Percentiles rank a stretch among this genome's conserved stretches.
phyloP scores from a whole-genome alignment of 495 filamentous ascomycete genomes.

The Mytilinidion resinicola region DNA sequence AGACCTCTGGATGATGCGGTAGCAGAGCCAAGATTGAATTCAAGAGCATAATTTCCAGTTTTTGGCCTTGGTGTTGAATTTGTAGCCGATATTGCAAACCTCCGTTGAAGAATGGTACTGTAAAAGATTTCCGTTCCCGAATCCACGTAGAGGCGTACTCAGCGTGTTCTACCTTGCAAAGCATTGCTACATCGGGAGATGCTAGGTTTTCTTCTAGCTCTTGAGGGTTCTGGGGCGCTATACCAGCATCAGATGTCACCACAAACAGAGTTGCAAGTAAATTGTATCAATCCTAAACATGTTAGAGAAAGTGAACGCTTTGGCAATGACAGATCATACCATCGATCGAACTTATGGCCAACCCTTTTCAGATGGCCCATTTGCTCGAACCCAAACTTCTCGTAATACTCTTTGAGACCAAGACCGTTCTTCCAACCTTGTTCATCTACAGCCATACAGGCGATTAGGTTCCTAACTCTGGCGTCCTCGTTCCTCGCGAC shows the following conservation, averaged over 20 bases:
- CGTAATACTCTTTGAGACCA: conserved; percentile 21
- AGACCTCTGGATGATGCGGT: too few species aligned
- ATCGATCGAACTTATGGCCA: conserved; percentile 21
- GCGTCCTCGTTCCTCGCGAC: conserved; percentile 10
- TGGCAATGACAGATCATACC: conserved; percentile 2
- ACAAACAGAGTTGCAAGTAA: conserved; percentile 21
- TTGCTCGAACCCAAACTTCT: conserved; percentile 21
- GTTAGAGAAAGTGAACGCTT: not conserved
- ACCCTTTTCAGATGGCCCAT: conserved; percentile 19
- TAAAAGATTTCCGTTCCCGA: too few species aligned
- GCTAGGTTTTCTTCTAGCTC: too few species aligned
- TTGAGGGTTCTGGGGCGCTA: too few species aligned
- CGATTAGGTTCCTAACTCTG: conserved; percentile 15
- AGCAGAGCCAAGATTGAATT: too few species aligned
- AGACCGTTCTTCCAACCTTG: conserved; percentile 11
- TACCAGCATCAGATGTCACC: conserved; percentile 1
- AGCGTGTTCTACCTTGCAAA: too few species aligned
- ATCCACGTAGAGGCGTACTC: too few species aligned
- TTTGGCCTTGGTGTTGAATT: too few species aligned
- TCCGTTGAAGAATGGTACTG: too few species aligned
- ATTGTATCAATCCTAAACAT: conserved; percentile 20
- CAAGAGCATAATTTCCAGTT: too few species aligned
- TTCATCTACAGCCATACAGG: conserved; percentile 23
- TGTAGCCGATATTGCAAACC: too few species aligned
- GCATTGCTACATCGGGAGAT: too few species aligned